Evolutionary conservation across 2,329 filamentous ascomycete genomes (phyloP), one percentile per base, ranked within the genome.

Genomic region (Colletotrichum sp.): DNA sequence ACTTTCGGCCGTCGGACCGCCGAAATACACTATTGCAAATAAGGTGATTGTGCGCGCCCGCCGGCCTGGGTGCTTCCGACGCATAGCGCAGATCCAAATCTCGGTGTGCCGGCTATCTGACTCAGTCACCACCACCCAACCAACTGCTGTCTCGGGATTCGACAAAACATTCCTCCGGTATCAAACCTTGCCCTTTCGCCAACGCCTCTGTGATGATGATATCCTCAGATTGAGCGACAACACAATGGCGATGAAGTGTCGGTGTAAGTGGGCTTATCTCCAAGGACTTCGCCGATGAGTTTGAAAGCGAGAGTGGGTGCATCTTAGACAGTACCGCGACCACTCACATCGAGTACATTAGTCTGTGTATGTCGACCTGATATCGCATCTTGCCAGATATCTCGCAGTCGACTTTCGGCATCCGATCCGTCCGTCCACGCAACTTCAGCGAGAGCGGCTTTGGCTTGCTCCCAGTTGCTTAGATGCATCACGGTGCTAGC

Each of bases 381-480:
- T 74, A 84, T 80, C 28, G 85, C 85, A 68, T 85, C 81, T 69
- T 87, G 83, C 86, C 86, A 88, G 48, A 88, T 80, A 52, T 82
- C 82, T 77, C 81, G 80, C 73, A 88, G 77, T 71, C 86, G 85
- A 38, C 79, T 79, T 71, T 88, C 86, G 32, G 85, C 82, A 67
- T 86, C 83, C 69, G 85, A 84, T 61, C 84, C 84, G 43, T 87
- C 84, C 26, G 81, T 82, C 80, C 86, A 86, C 32, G 85, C 82
- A 72, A 87, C 83, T 34, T 84, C 84, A 18, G 81, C 81, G 71
- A 88, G 78, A 57, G 82, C 79, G 28, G 80, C 78, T 71, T 83
- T 85, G 13, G 85, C 85, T 48, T 81, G 80, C 61, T 84, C 81
- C 86, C 86, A 88, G 72, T 77, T 84, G 64, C 79, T 81, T 63